Evolutionary conservation across 768 basidiomycete genomes (phyloP).

Genomic region (Suillus bovinus): DNA sequence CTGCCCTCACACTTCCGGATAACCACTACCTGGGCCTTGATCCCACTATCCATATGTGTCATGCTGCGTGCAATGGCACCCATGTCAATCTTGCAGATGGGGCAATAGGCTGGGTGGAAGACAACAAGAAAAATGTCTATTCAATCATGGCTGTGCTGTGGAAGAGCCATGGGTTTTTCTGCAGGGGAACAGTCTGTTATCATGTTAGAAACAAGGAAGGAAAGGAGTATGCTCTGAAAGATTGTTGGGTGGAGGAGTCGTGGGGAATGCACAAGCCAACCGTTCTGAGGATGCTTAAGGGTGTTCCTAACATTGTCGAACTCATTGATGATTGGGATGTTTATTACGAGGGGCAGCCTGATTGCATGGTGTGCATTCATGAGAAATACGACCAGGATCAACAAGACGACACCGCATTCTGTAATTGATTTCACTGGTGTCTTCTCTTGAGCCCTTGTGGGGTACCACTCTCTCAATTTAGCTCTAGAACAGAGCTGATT

Average conservation of each 20-base stretch:
- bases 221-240: neutral
- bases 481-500: slow-evolving; percentile 8
- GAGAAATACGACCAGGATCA: neutral
- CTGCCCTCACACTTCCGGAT: neutral
- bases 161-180: neutral
- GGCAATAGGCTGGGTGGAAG: neutral
- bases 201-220: neutral
- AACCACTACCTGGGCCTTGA: neutral
- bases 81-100: neutral
- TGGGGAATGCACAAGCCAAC: neutral
- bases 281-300: neutral
- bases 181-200: neutral
- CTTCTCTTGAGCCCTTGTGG: neutral
- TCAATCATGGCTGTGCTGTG: neutral
- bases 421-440: neutral
- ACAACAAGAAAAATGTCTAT: neutral
- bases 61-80: neutral
- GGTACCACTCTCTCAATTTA: neutral
- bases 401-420: no score
- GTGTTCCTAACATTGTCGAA: neutral
- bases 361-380: neutral
- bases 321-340: neutral
- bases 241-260: neutral
- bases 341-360: neutral
- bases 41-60: neutral